These are phyloP conservation scores for Datura wrightii DNA, from an alignment of 257 asterid species.

Conservation along the genomic window DNA sequence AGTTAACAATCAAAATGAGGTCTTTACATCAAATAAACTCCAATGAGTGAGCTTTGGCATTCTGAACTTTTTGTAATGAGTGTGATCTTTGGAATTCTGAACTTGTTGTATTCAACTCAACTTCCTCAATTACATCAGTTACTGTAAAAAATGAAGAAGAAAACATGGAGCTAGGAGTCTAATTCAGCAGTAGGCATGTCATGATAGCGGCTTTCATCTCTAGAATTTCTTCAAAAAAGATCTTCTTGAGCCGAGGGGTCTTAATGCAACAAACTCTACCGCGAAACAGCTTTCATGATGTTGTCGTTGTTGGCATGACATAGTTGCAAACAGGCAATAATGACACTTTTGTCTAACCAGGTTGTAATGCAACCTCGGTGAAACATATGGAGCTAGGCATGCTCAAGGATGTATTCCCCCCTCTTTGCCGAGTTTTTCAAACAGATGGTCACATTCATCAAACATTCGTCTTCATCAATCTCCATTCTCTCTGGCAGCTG, in stretches of 20 bases:
- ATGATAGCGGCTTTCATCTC: too few species aligned
- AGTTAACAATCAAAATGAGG: too few species aligned
- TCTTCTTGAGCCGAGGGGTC: neutral
- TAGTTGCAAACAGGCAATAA: neutral
- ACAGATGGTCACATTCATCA: neutral
- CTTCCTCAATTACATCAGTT: too few species aligned
- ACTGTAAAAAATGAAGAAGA: too few species aligned
- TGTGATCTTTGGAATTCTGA: too few species aligned
- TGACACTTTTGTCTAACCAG: neutral
- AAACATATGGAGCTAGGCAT: constrained; percentile 23
- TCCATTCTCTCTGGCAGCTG: neutral
- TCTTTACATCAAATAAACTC: too few species aligned
- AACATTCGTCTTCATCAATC: neutral
- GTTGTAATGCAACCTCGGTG: constrained; percentile 9
- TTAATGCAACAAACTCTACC: neutral
- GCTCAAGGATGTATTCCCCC: neutral
- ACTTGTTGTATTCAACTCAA: too few species aligned
- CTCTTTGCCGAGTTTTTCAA: neutral
- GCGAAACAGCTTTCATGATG: too few species aligned
- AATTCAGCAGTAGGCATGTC: too few species aligned
- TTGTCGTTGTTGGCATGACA: neutral
- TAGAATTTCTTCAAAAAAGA: neutral
- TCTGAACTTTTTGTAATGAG: too few species aligned
- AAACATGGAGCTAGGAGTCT: too few species aligned
- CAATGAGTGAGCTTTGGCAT: too few species aligned